phyloP scores from a whole-genome alignment of 441 rosid genomes.

The Viola pubescens region DNA sequence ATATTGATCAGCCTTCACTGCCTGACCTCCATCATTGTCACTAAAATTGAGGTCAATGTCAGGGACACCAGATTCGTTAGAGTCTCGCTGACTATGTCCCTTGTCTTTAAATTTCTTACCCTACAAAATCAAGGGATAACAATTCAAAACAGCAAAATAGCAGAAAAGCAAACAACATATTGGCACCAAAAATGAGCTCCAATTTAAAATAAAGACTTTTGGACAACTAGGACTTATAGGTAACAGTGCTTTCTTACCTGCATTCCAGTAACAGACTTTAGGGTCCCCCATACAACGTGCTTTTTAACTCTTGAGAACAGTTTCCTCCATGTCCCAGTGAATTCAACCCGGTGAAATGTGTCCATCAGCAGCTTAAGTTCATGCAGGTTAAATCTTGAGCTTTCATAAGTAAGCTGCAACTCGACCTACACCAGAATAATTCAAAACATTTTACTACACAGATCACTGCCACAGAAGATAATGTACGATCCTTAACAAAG shows the following conservation, averaged over 20 bases:
- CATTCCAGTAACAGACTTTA: slow-evolving; percentile 97
- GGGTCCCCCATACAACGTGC: slow-evolving; percentile 95
- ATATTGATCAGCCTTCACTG: slow-evolving; percentile 60
- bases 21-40: slow-evolving; percentile 61
- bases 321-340: slow-evolving; percentile 96
- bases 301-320: slow-evolving; percentile 91
- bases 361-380: slow-evolving; percentile 95
- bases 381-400: slow-evolving; percentile 89
- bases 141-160: not conserved
- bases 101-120: slow-evolving; percentile 98
- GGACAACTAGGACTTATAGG: not conserved
- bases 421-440: slow-evolving; percentile 53
- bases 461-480: not conserved
- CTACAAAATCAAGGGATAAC: slow-evolving; percentile 31
- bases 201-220: not conserved
- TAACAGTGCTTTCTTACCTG: slow-evolving; percentile 43
- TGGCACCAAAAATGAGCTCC: not conserved
- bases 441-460: slow-evolving; percentile 11
- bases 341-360: slow-evolving; percentile 81
- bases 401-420: slow-evolving; percentile 79
- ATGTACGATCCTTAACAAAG: slow-evolving; percentile 4
- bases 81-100: slow-evolving; percentile 50
- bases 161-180: not conserved
- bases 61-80: slow-evolving; percentile 37
- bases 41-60: slow-evolving; percentile 76